Base-by-base conservation (phyloP, 257 asterid genomes). In the Solanum dulcamara region DNA sequence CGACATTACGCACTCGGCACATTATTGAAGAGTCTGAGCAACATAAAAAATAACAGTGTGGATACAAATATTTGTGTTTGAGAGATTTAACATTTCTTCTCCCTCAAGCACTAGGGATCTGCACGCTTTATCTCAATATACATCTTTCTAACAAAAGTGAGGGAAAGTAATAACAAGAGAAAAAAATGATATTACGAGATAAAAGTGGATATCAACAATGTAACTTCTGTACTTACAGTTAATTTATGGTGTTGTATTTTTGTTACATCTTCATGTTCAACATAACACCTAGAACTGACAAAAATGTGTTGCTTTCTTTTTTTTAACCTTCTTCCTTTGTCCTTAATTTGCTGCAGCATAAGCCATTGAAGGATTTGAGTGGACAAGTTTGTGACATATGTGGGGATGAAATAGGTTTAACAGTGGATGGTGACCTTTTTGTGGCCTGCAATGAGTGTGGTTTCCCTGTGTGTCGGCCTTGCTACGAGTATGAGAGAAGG, bases 311-410 rank as follows among this genome's bases (percentile, higher is more conserved):
- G 42, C 68, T 57, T 22, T 4, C 7, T 7, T 70, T 22, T 68
- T 24, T 32, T 12, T 77, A 2, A 28, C 77, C 44, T 26, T 4
- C 46, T 12, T 83, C 18, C 20, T 15, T 35, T 51, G 85, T 83
- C 46, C 79, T 14, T 28, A 3, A 68, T 72, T 28, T 38, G 62
- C 18, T 93, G 93, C 98, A 96, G 99, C 99, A 89, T 6, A 96
- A 96, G 90, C 89, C 97, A 38, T 51, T 94, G 96, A 96, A 93
- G 87, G 97, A 94, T 89, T 90, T 93, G 90, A 96, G 91, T 70
- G 99, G 99, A 35, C 99, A 96, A 91, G 97, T 91, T 22, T 96
- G 99, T 88, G 99, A 96, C 89, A 96, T 94, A 88, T 96, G 99
- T 85, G 97, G 98, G 4, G 99, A 96, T 87, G 95, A 91, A 85